Evolutionary conservation across 768 basidiomycete genomes (phyloP).

Genomic region (Boletus edulis): DNA sequence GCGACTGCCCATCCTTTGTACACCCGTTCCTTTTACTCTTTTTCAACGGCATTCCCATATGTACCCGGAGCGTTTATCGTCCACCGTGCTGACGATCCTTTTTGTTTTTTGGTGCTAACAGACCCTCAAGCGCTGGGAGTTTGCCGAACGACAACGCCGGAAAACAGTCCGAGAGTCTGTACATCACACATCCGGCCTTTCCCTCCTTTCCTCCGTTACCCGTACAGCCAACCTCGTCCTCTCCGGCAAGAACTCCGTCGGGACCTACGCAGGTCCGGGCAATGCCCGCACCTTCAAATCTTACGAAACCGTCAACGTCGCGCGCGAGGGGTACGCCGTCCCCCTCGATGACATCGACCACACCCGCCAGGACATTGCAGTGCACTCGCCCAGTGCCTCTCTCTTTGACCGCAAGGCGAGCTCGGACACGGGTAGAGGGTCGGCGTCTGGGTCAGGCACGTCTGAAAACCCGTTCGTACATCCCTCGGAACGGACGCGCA

Average conservation of each 20-base stretch:
- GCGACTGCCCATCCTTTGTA: neutral
- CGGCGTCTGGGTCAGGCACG: neutral
- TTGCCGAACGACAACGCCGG: slow-evolving; percentile 71
- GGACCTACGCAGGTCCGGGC: slow-evolving; percentile 26
- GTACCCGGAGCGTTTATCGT: neutral
- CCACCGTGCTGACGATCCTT: neutral
- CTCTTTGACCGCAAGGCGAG: slow-evolving; percentile 13
- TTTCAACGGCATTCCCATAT: neutral
- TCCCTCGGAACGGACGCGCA: slow-evolving; percentile 17
- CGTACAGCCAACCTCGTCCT: slow-evolving; percentile 60
- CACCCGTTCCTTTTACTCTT: neutral
- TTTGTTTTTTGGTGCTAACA: slow-evolving; percentile 27
- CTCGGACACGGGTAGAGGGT: neutral
- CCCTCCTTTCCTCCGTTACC: slow-evolving; percentile 57
- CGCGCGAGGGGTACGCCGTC: slow-evolving; percentile 33
- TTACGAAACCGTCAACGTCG: slow-evolving; percentile 47
- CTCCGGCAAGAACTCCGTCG: slow-evolving; percentile 38
- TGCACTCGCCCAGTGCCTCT: slow-evolving; percentile 26
- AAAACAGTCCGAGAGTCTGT: slow-evolving; percentile 66
- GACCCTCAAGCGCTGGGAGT: slow-evolving; percentile 79
- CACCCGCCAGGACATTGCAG: slow-evolving; percentile 35
- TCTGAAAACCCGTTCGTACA: slow-evolving; percentile 47
- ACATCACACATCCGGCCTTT: slow-evolving; percentile 27
- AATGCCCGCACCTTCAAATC: slow-evolving; percentile 47
- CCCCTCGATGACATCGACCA: slow-evolving; percentile 52